Evolutionary conservation across 2,329 filamentous ascomycete species (phyloP).

Genomic region (Epichloe hybrida): DNA sequence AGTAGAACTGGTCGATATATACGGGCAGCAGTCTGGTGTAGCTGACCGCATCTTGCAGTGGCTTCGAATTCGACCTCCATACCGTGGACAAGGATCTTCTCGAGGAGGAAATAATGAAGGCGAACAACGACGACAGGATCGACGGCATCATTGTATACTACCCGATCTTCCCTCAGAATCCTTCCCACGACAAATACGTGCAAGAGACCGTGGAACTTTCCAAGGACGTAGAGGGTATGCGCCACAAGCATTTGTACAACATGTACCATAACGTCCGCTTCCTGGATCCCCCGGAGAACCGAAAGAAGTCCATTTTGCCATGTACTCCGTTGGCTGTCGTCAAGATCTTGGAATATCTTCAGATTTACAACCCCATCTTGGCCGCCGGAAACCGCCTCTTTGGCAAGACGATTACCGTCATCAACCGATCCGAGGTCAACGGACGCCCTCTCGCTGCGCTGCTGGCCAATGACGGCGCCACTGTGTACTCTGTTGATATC

Average conservation of each 20-base stretch:
- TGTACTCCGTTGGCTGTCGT: slow-evolving; percentile 93
- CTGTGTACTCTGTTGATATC: slow-evolving; percentile 88
- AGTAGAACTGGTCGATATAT: slow-evolving; percentile 24
- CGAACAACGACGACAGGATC: slow-evolving; percentile 64
- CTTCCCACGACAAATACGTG: slow-evolving; percentile 81
- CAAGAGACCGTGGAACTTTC: slow-evolving; percentile 81
- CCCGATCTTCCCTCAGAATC: slow-evolving; percentile 75
- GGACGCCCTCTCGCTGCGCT: slow-evolving; percentile 84
- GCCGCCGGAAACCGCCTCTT: slow-evolving; percentile 87
- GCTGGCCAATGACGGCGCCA: slow-evolving; percentile 89
- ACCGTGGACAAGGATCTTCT: slow-evolving; percentile 75
- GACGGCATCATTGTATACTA: slow-evolving; percentile 98
- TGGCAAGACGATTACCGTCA: slow-evolving; percentile 87
- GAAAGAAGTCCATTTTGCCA: slow-evolving; percentile 81
- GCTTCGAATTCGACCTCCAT: slow-evolving; percentile 78
- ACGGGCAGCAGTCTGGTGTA: neutral
- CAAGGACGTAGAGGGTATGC: slow-evolving; percentile 94
- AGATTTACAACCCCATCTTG: slow-evolving; percentile 92
- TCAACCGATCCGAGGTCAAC: slow-evolving; percentile 93
- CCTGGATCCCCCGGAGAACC: slow-evolving; percentile 67
- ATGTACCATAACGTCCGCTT: slow-evolving; percentile 99
- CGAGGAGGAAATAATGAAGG: slow-evolving; percentile 74
- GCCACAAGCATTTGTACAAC: slow-evolving; percentile 91
- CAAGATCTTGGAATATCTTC: slow-evolving; percentile 91
- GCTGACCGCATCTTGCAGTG: slow-evolving; percentile 36